Percentiles rank a stretch among this genome's conserved stretches.
Evolutionary conservation across 2,329 filamentous ascomycete species (phyloP).

Genomic region (Neocucurbitaria cava): DNA sequence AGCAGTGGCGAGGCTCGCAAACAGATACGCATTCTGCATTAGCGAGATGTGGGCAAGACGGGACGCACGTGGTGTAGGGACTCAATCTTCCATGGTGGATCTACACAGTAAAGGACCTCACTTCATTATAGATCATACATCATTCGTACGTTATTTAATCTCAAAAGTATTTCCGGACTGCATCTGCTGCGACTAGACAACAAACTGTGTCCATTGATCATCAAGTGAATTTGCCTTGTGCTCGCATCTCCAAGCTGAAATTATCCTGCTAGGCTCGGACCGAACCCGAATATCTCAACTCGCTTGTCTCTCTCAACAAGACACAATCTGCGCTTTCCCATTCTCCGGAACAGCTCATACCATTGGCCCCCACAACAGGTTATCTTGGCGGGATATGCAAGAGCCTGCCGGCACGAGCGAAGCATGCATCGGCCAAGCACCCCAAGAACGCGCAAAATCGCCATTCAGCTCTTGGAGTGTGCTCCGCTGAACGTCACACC

Average conservation of each 20-base stretch:
- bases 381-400: neutral
- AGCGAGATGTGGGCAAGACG: slow-evolving; percentile 7
- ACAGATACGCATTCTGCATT: slow-evolving; percentile 16
- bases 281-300: too few relatives aligned
- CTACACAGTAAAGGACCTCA: neutral
- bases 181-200: neutral
- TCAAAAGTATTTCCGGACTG: neutral
- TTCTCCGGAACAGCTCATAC: neutral
- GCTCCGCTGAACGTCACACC: slow-evolving; percentile 10
- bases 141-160: slow-evolving; percentile 18
- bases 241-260: neutral
- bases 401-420: neutral
- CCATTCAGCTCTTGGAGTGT: neutral
- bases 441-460: neutral
- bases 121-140: slow-evolving; percentile 11
- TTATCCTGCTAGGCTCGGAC: neutral
- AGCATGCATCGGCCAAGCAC: neutral
- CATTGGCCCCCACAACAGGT: neutral
- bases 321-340: too few relatives aligned
- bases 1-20: slow-evolving; percentile 8
- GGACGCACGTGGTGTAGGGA: slow-evolving; percentile 10
- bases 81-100: neutral
- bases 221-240: neutral
- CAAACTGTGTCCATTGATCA: neutral
- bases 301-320: too few relatives aligned